Evolutionary conservation across 2,329 filamentous ascomycete genomes (phyloP).

Genomic region (Whalleya microplaca): DNA sequence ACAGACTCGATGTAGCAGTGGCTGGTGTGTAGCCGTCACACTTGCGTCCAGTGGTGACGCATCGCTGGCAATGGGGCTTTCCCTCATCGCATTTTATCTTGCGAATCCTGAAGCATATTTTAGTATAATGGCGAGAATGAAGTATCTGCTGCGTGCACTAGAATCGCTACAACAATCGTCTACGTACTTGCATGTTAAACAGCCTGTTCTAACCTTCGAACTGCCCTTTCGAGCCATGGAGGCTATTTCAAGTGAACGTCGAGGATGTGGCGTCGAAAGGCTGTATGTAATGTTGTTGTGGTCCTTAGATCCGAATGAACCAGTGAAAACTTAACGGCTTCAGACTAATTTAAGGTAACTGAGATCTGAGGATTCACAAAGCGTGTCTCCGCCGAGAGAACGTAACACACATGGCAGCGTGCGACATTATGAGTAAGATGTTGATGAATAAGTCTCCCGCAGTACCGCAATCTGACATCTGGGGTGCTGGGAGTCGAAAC

Average conservation of each 20-base stretch:
- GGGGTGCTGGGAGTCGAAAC: not conserved
- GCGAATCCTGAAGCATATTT: constrained; percentile 22
- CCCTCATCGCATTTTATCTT: constrained; percentile 37
- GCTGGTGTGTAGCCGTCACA: constrained; percentile 38
- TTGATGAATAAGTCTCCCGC: not conserved
- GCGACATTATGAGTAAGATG: constrained; percentile 4
- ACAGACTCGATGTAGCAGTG: constrained; percentile 21
- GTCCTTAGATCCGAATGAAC: constrained; percentile 20
- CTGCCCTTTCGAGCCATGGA: constrained; percentile 34
- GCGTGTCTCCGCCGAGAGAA: not conserved
- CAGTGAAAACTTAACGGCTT: constrained; percentile 3
- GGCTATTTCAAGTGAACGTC: not conserved
- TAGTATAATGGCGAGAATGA: not conserved
- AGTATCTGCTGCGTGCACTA: not conserved
- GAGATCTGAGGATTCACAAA: too few relatives aligned
- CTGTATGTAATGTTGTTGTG: not conserved
- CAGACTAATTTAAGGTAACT: not conserved
- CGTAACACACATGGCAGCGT: not conserved
- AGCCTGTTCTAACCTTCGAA: constrained; percentile 31
- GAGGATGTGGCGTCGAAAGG: not conserved
- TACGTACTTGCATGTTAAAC: constrained; percentile 24
- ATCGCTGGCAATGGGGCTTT: constrained; percentile 33
- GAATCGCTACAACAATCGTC: not conserved
- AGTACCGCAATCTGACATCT: not conserved
- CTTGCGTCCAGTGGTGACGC: constrained; percentile 34